A percentile compares a stretch with the other conserved stretches of the same genome.
These are phyloP conservation scores for Cucumis sativus DNA, from an alignment of 306 rosid genomes.

Conservation along the genomic window DNA sequence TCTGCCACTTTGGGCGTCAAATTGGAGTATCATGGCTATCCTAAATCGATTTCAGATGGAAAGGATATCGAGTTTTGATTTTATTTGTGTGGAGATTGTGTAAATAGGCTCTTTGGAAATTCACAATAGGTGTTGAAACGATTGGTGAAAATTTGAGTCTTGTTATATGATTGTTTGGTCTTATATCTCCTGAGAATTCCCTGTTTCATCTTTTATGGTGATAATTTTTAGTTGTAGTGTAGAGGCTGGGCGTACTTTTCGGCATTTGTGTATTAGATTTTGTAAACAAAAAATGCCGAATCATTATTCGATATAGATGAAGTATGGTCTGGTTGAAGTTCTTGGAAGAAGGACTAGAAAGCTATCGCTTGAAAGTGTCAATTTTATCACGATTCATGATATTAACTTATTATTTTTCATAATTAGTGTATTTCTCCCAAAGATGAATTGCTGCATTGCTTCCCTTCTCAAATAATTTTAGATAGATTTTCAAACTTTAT, in stretches of 20 bases:
- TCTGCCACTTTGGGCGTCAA: constrained; percentile 54
- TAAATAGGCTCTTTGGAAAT: background rate
- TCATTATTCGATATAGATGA: background rate
- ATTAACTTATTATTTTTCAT: background rate
- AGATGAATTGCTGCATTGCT: background rate
- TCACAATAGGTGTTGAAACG: background rate
- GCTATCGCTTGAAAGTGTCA: background rate
- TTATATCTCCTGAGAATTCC: background rate
- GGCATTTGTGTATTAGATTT: background rate
- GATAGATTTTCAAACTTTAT: background rate
- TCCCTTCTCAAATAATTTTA: background rate
- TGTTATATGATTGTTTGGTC: background rate
- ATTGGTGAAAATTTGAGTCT: background rate
- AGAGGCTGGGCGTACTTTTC: background rate
- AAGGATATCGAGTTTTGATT: constrained; percentile 32
- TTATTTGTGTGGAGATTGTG: background rate
- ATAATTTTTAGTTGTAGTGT: background rate
- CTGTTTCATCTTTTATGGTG: background rate
- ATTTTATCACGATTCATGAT: background rate
- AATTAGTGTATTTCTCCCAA: background rate
- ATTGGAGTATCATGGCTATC: constrained; percentile 53
- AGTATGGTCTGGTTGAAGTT: background rate
- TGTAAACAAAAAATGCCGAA: background rate
- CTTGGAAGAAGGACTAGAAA: background rate
- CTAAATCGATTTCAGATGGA: constrained; percentile 26